Percentiles rank a stretch among this genome's conserved stretches.
Conservation (phyloP, 2,329 filamentous ascomycete species). For the Herpotrichia juniperi region DNA sequence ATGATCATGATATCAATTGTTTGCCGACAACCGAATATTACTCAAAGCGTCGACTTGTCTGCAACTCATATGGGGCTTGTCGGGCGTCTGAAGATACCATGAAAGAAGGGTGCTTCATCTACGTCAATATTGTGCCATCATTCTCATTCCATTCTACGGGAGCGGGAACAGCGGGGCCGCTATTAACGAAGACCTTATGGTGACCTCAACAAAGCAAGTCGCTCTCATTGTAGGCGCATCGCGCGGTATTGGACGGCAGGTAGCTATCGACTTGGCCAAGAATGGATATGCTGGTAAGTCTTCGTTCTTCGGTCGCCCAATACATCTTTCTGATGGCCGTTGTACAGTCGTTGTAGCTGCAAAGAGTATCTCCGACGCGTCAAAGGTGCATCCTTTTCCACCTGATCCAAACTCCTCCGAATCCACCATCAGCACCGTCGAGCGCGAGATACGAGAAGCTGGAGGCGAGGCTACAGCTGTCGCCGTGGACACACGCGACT, state of each 20-base stretch:
- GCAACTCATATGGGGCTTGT: not conserved
- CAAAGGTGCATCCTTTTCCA: slow-evolving; percentile 64
- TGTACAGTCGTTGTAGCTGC: slow-evolving; percentile 75
- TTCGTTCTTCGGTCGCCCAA: not conserved
- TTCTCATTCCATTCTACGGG: not conserved
- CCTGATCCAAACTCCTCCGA: slow-evolving; percentile 76
- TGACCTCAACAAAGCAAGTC: slow-evolving; percentile 53
- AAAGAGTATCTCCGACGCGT: slow-evolving; percentile 73
- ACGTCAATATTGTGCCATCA: not conserved
- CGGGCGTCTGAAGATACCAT: not conserved
- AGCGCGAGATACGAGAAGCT: slow-evolving; percentile 70
- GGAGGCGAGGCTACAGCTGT: slow-evolving; percentile 71
- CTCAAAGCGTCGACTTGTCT: not conserved
- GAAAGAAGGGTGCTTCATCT: not conserved
- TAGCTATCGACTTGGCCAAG: slow-evolving; percentile 77
- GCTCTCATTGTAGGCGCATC: slow-evolving; percentile 78
- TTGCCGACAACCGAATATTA: not conserved
- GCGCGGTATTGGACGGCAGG: slow-evolving; percentile 79
- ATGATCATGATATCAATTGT: not conserved
- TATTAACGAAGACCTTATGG: slow-evolving; percentile 10
- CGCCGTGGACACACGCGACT: slow-evolving; percentile 71
- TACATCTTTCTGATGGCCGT: not conserved
- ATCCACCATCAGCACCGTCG: slow-evolving; percentile 82
- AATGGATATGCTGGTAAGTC: slow-evolving; percentile 71
- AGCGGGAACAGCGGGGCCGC: not conserved